Conservation (phyloP, 75 land plant genomes). For the Sequoia sempervirens region DNA sequence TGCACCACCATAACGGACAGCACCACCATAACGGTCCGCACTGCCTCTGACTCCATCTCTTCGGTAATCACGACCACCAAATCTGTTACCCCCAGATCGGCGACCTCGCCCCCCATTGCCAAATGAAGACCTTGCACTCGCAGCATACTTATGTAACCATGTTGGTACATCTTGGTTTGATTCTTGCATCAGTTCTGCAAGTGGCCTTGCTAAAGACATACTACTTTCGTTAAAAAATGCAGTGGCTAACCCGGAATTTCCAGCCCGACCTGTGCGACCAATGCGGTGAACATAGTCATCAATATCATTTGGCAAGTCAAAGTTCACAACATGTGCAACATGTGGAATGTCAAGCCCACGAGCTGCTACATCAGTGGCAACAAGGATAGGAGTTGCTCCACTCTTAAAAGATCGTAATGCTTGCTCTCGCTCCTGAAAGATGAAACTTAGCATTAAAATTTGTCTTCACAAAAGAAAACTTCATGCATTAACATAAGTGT, state of each 20-base stretch:
- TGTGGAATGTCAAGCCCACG: constrained; percentile 56
- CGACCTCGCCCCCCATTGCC: constrained; percentile 31
- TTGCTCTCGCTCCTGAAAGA: constrained; percentile 44
- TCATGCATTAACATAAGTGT: background rate
- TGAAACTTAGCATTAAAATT: background rate
- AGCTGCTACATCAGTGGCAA: constrained; percentile 57
- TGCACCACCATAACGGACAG: constrained; percentile 8
- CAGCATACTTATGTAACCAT: constrained; percentile 50
- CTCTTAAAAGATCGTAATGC: constrained; percentile 37
- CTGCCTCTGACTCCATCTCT: constrained; percentile 8
- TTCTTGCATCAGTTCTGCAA: constrained; percentile 58
- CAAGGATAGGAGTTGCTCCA: constrained; percentile 39
- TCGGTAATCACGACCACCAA: constrained; percentile 52
- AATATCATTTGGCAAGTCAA: constrained; percentile 65
- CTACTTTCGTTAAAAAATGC: constrained; percentile 61
- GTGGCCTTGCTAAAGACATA: constrained; percentile 37
- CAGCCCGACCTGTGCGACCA: constrained; percentile 72
- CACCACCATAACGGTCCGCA: constrained; percentile 2
- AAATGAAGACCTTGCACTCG: constrained; percentile 18
- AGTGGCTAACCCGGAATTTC: constrained; percentile 61
- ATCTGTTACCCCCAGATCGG: constrained; percentile 33
- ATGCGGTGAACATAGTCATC: constrained; percentile 75
- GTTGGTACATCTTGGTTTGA: constrained; percentile 62
- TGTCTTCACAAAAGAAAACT: background rate
- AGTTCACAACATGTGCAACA: constrained; percentile 65